A percentile compares a stretch with the other conserved stretches of the same genome.
Conservation (phyloP, 2,329 filamentous ascomycete species). For the Penicillium corylophilum region DNA sequence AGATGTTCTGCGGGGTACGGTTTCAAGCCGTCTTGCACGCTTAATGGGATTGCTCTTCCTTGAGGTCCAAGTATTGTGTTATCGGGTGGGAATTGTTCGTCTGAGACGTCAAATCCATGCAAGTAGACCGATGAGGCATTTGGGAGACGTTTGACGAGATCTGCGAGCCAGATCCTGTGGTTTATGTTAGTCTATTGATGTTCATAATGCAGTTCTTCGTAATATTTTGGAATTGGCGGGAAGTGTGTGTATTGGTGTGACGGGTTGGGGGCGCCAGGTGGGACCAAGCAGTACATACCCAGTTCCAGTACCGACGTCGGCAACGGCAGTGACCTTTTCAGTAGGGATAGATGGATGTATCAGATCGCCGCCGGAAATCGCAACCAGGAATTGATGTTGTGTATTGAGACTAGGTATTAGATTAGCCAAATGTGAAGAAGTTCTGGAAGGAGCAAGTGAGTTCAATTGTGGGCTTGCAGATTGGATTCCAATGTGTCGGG, state of each 20-base stretch:
- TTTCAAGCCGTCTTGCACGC: constrained; percentile 25
- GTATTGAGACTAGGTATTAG: constrained; percentile 21
- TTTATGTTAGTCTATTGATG: neutral
- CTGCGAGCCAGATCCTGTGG: constrained; percentile 27
- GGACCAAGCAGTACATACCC: constrained; percentile 19
- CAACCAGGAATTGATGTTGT: constrained; percentile 26
- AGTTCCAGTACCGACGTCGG: constrained; percentile 32
- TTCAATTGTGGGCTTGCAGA: neutral
- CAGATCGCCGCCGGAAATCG: constrained; percentile 16
- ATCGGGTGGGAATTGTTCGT: constrained; percentile 24
- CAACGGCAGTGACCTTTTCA: constrained; percentile 17
- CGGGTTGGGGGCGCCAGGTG: neutral
- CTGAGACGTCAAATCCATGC: constrained; percentile 35
- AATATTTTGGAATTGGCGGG: no score
- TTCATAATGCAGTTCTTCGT: no score
- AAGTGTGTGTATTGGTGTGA: neutral
- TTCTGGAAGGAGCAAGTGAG: neutral
- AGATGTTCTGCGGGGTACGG: constrained; percentile 29
- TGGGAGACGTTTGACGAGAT: constrained; percentile 8
- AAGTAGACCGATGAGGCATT: constrained; percentile 13
- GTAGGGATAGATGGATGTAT: constrained; percentile 28
- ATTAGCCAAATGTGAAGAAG: neutral
- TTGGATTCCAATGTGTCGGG: constrained; percentile 5
- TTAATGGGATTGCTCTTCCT: constrained; percentile 4
- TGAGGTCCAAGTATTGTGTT: constrained; percentile 14